Evolutionary conservation across 2,329 filamentous ascomycete species (phyloP).

Genomic region (Malbranchea zuffiana): DNA sequence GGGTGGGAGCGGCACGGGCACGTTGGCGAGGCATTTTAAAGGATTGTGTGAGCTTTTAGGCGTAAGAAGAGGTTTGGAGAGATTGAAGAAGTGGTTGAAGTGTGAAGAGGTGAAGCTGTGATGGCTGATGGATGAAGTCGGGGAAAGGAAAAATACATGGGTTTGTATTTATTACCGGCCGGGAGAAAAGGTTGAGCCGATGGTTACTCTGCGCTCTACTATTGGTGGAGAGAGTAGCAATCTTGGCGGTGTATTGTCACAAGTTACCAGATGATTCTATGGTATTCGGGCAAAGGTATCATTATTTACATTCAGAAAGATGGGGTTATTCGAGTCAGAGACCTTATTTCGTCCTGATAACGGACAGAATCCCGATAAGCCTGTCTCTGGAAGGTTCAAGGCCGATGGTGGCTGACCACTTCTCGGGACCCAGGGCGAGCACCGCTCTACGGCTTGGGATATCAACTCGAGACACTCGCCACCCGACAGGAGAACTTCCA

Average conservation of each 20-base stretch:
- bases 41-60: slow-evolving; percentile 8
- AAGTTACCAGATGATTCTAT: too few relatives aligned
- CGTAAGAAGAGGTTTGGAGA: slow-evolving; percentile 3
- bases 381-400: too few relatives aligned
- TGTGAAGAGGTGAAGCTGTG: not conserved
- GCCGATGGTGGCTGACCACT: too few relatives aligned
- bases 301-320: too few relatives aligned
- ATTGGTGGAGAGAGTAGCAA: slow-evolving; percentile 6
- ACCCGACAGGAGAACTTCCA: too few relatives aligned
- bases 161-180: not conserved
- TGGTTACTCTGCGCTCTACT: not conserved
- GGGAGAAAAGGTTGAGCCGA: slow-evolving; percentile 10
- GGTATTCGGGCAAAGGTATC: too few relatives aligned
- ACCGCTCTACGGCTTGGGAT: too few relatives aligned
- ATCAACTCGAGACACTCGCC: too few relatives aligned
- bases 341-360: too few relatives aligned
- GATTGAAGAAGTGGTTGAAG: slow-evolving; percentile 1
- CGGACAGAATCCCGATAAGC: too few relatives aligned
- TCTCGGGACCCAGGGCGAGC: too few relatives aligned
- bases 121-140: not conserved
- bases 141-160: slow-evolving; percentile 10
- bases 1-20: slow-evolving; percentile 47
- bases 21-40: slow-evolving; percentile 66
- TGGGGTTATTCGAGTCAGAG: too few relatives aligned
- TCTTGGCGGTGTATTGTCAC: not conserved